These are phyloP conservation scores for Phoma sp. DNA, from an alignment of 2,329 filamentous ascomycete species.

Conservation along the genomic window DNA sequence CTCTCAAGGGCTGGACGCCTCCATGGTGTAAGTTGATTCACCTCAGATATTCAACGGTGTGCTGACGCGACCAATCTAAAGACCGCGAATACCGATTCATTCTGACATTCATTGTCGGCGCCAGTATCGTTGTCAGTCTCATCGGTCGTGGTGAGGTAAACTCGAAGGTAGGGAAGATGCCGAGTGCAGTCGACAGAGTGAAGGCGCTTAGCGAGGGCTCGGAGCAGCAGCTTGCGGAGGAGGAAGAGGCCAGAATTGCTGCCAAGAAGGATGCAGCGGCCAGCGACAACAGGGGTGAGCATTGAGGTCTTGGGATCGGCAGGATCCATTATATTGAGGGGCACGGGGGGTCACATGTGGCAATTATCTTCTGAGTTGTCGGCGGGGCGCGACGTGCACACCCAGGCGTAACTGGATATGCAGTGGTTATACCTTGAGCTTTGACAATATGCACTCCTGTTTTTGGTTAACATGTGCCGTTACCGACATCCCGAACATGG, in stretches of 20 bases:
- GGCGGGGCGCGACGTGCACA: not conserved
- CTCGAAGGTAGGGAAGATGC: conserved; percentile 58
- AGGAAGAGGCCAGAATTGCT: conserved; percentile 36
- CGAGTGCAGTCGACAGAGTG: conserved; percentile 53
- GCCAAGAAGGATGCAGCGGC: conserved; percentile 34
- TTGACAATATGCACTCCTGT: conserved; percentile 5
- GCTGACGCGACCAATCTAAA: conserved; percentile 54
- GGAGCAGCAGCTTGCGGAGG: conserved; percentile 37
- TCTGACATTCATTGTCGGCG: conserved; percentile 86
- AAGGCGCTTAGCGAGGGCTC: conserved; percentile 54
- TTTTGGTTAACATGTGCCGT: conserved; percentile 3
- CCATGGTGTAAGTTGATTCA: conserved; percentile 69
- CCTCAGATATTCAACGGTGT: not conserved
- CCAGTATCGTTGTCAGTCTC: conserved; percentile 78
- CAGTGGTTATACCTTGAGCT: conserved; percentile 5
- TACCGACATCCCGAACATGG: conserved; percentile 15
- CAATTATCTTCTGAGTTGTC: not conserved
- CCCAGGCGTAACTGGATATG: conserved; percentile 2
- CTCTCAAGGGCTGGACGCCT: conserved; percentile 77
- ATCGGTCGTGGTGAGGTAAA: conserved; percentile 81
- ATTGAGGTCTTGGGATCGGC: conserved; percentile 15
- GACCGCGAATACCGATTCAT: conserved; percentile 84
- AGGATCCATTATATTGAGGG: conserved; percentile 11
- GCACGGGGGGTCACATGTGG: conserved; percentile 6
- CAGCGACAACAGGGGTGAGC: conserved; percentile 23